phyloP scores from a whole-genome alignment of 345 rosid genomes.

The Tarenaya hassleriana region DNA sequence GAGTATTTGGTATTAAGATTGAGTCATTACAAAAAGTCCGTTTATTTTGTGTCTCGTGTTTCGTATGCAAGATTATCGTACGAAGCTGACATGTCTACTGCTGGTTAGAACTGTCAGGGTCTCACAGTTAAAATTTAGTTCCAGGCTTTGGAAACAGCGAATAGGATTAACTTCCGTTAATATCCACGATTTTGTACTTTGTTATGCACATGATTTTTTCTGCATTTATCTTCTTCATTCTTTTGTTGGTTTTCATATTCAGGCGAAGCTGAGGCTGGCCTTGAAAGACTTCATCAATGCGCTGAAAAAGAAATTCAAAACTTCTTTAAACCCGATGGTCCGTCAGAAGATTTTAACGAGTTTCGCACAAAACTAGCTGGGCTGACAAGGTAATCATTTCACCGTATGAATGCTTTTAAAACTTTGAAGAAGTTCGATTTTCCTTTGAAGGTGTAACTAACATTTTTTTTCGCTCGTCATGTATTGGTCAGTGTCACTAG shows the following conservation, averaged over 20 bases:
- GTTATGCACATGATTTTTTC: constrained; percentile 3
- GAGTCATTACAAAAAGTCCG: too few species aligned
- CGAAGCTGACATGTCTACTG: neutral
- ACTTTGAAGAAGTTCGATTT: too few species aligned
- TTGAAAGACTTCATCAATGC: constrained; percentile 86
- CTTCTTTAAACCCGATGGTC: constrained; percentile 50
- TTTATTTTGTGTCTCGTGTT: neutral
- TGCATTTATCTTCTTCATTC: constrained; percentile 1
- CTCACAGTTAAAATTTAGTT: neutral
- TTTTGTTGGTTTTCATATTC: constrained; percentile 17
- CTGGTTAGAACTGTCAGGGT: constrained; percentile 1
- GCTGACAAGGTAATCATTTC: constrained; percentile 50
- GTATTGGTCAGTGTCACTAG: constrained; percentile 56
- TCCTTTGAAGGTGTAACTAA: too few species aligned
- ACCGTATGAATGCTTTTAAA: neutral
- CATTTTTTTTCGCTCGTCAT: neutral
- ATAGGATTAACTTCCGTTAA: neutral
- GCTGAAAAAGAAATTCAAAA: constrained; percentile 75
- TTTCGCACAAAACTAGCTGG: constrained; percentile 87
- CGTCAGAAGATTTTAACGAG: constrained; percentile 66
- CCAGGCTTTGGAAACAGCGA: neutral
- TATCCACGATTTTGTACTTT: neutral
- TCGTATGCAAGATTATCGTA: neutral
- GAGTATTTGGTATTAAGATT: too few species aligned
- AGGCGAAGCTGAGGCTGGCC: constrained; percentile 89